Evolutionary conservation across 2,329 filamentous ascomycete species (phyloP).

Genomic region (Neopestalotiopsis clavispora): DNA sequence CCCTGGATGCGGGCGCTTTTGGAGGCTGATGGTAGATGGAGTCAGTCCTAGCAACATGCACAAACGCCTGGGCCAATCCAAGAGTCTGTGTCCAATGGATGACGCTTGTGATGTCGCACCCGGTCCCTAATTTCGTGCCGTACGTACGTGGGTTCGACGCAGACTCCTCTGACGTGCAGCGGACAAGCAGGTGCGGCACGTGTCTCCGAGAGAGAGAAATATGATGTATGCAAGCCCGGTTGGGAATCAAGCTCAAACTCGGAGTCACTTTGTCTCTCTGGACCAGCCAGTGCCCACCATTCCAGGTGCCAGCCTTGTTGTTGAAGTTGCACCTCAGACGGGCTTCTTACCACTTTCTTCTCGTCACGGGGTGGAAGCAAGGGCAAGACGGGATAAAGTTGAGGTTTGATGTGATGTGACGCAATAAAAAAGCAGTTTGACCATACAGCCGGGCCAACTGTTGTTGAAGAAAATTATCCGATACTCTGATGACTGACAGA

Average conservation of each 20-base stretch:
- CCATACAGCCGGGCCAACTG: background rate
- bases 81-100: background rate
- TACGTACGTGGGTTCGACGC: background rate
- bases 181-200: constrained; percentile 1
- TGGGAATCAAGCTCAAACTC: background rate
- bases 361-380: background rate
- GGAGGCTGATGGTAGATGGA: constrained; percentile 3
- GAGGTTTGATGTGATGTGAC: background rate
- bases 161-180: constrained; percentile 3
- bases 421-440: background rate
- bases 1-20: background rate
- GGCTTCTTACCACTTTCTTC: background rate
- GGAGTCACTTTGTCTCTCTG: background rate
- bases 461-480: background rate
- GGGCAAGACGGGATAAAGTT: background rate
- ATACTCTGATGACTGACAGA: background rate
- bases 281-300: background rate
- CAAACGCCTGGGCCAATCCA: background rate
- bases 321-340: background rate
- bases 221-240: background rate
- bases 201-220: constrained; percentile 4
- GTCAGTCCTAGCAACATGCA: background rate
- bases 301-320: background rate
- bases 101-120: background rate
- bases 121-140: background rate